phyloP scores from a whole-genome alignment of 306 rosid genomes.

The Rubus idaeus region DNA sequence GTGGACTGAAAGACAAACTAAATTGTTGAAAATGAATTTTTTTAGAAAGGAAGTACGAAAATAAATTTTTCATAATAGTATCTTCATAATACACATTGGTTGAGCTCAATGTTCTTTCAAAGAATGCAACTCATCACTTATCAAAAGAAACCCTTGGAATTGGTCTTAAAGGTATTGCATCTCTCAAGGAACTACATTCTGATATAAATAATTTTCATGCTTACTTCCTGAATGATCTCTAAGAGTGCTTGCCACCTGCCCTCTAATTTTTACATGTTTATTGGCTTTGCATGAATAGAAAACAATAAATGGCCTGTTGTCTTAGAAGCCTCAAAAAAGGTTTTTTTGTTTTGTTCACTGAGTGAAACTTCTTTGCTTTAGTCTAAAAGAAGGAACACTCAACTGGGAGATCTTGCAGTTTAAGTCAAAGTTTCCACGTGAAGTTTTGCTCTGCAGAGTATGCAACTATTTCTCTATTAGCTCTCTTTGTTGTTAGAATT shows the following conservation, averaged over 20 bases:
- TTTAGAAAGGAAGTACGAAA: not conserved
- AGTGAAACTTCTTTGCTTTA: slow-evolving; percentile 29
- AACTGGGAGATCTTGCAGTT: slow-evolving; percentile 85
- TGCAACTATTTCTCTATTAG: slow-evolving; percentile 23
- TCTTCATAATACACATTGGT: not conserved
- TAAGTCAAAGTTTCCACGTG: slow-evolving; percentile 89
- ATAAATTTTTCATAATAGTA: not conserved
- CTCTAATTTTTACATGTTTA: not conserved
- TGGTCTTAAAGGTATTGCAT: not conserved
- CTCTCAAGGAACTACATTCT: not conserved
- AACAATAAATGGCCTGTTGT: slow-evolving; percentile 1
- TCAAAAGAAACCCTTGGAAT: not conserved
- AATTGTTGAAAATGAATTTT: not conserved
- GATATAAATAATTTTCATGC: not conserved
- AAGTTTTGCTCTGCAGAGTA: slow-evolving; percentile 93
- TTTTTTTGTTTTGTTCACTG: not conserved
- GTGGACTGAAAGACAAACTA: not conserved
- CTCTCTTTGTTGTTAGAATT: slow-evolving; percentile 1
- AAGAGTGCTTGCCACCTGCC: not conserved
- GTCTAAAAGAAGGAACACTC: slow-evolving; percentile 90
- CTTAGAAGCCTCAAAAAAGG: not conserved
- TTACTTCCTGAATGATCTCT: not conserved
- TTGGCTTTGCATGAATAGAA: not conserved
- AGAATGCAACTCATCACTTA: not conserved
- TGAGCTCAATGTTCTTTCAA: not conserved